These are phyloP conservation scores for Calocera cornea DNA, from an alignment of 768 basidiomycete species.

Conservation along the genomic window DNA sequence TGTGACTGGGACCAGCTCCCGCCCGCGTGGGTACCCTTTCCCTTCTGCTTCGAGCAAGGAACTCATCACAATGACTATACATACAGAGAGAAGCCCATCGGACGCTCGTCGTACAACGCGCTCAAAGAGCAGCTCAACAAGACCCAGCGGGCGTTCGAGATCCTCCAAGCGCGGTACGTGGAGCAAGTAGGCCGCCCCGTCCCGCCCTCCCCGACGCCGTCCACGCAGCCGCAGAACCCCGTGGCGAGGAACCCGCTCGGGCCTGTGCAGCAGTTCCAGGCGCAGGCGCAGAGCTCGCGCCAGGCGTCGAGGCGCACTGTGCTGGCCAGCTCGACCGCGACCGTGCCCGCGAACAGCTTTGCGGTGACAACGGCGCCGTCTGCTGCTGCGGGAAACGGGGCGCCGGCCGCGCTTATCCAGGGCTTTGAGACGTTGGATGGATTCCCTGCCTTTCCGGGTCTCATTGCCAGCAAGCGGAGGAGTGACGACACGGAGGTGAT, in stretches of 20 bases:
- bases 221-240: neutral
- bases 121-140: conserved; percentile 43
- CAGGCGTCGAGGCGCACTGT: neutral
- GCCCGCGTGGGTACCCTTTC: conserved; percentile 45
- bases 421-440: neutral
- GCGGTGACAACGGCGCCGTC: too few relatives aligned
- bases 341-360: neutral
- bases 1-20: conserved; percentile 78
- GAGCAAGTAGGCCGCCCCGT: neutral
- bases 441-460: neutral
- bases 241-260: neutral
- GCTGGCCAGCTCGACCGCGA: too few relatives aligned
- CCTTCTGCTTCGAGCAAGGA: neutral
- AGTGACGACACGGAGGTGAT: neutral
- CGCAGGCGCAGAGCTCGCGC: neutral
- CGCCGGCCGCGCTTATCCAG: neutral
- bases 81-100: conserved; percentile 65
- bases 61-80: neutral
- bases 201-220: neutral
- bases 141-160: neutral
- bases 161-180: neutral
- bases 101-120: conserved; percentile 61
- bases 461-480: neutral
- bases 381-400: neutral
- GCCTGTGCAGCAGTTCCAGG: neutral